phyloP scores from a whole-genome alignment of 2,329 filamentous ascomycete species.

The Sarocladiaceae sp. region DNA sequence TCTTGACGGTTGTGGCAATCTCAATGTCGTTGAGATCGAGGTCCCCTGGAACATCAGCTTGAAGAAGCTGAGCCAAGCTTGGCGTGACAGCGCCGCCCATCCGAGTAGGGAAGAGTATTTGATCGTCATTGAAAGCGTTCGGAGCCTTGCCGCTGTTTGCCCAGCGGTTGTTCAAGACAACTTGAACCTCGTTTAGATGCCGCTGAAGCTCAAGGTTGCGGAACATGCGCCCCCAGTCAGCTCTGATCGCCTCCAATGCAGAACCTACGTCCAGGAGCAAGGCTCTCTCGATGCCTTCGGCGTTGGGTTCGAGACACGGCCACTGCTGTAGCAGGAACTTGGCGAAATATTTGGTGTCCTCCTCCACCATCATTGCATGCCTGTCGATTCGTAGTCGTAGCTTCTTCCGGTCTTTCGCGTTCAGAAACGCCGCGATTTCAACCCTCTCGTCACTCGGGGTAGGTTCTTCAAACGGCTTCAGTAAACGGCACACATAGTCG shows the following conservation, averaged over 20 bases:
- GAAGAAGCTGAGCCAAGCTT: no score
- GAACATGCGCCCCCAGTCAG: constrained; percentile 14
- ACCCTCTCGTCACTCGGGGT: neutral
- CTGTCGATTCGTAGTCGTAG: constrained; percentile 15
- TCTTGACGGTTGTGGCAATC: no score
- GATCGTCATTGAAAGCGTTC: no score
- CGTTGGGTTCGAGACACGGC: constrained; percentile 19
- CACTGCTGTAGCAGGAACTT: constrained; percentile 19
- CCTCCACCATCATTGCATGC: constrained; percentile 13
- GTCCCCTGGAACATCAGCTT: no score
- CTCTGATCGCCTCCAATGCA: constrained; percentile 17
- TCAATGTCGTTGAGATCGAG: no score
- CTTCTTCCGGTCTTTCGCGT: constrained; percentile 17
- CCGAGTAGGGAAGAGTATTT: no score
- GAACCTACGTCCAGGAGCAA: constrained; percentile 17
- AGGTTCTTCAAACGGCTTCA: constrained; percentile 16
- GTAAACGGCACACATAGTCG: constrained; percentile 14
- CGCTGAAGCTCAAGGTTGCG: neutral
- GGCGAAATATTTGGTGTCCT: constrained; percentile 17
- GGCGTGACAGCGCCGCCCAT: no score
- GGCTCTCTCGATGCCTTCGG: constrained; percentile 11
- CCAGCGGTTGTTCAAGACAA: neutral
- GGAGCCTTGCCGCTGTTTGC: no score
- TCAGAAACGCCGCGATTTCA: constrained; percentile 11
- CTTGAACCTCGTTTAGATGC: neutral